These are phyloP conservation scores for Nannizzia gypsea DNA, from an alignment of 2,329 filamentous ascomycete species.

Conservation along the genomic window DNA sequence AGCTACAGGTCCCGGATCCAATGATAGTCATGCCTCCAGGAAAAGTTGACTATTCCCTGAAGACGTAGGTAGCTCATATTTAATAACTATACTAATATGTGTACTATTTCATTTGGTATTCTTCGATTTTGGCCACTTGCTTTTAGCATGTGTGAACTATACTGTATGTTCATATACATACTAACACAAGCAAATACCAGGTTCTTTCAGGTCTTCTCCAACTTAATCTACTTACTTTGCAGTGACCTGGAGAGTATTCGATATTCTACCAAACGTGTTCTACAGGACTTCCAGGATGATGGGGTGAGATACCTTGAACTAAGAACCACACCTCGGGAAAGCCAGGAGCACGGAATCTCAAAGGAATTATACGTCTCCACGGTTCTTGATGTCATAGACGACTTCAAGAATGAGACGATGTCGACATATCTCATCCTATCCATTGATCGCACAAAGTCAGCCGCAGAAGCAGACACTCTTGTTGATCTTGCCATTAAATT, in stretches of 20 bases:
- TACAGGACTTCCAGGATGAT: slow-evolving; percentile 55
- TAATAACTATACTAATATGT: too few species aligned
- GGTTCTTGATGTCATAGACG: slow-evolving; percentile 52
- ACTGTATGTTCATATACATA: neutral
- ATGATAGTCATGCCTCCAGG: slow-evolving; percentile 54
- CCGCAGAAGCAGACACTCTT: slow-evolving; percentile 49
- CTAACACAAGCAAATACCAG: slow-evolving; percentile 28
- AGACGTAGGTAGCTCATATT: slow-evolving; percentile 39
- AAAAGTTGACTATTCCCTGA: slow-evolving; percentile 60
- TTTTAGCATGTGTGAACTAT: neutral
- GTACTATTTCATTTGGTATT: neutral
- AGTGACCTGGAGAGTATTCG: slow-evolving; percentile 49
- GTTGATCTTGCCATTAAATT: slow-evolving; percentile 52
- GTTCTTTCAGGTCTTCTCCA: slow-evolving; percentile 68
- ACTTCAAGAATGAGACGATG: slow-evolving; percentile 41
- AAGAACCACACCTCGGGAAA: slow-evolving; percentile 62
- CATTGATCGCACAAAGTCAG: slow-evolving; percentile 55
- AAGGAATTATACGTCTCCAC: slow-evolving; percentile 53
- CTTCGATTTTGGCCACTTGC: neutral
- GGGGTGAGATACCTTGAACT: slow-evolving; percentile 69
- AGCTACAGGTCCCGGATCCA: slow-evolving; percentile 54
- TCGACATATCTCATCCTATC: slow-evolving; percentile 59
- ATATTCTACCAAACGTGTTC: slow-evolving; percentile 53
- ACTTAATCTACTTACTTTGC: slow-evolving; percentile 66
- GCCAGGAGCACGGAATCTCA: slow-evolving; percentile 43